Conservation (phyloP, 169 alveolate species). For the Plasmodium cynomolgi region DNA sequence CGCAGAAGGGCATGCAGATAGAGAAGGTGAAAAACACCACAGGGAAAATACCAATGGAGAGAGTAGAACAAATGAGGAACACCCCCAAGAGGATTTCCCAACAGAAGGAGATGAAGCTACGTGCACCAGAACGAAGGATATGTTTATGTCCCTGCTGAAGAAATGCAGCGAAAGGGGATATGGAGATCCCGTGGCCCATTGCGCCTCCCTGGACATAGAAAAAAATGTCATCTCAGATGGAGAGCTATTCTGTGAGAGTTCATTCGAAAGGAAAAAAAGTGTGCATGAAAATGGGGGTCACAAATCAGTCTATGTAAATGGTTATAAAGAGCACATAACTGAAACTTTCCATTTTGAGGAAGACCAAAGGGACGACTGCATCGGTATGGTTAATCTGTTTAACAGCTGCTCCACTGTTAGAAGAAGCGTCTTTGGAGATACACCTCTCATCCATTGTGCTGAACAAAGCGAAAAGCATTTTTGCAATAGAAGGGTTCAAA, state of each 20-base stretch:
- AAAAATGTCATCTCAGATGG: conserved; percentile 47
- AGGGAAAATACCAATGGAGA: neutral
- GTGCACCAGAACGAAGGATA: conserved; percentile 5
- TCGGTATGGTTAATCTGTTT: conserved; percentile 46
- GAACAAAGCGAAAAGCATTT: conserved; percentile 10
- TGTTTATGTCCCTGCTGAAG: conserved; percentile 1
- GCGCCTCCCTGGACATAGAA: conserved; percentile 37
- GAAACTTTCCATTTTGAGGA: conserved; percentile 38
- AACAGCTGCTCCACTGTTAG: conserved; percentile 46
- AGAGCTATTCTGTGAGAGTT: conserved; percentile 34
- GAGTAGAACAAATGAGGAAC: neutral
- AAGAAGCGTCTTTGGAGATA: neutral
- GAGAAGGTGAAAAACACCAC: neutral
- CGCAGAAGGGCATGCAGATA: neutral
- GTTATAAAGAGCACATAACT: conserved; percentile 17
- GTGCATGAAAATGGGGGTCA: neutral
- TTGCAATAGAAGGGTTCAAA: conserved; percentile 20
- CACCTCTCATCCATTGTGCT: neutral
- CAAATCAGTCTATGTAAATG: conserved; percentile 24
- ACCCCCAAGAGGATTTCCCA: neutral
- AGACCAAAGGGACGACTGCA: conserved; percentile 9
- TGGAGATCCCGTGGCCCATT: conserved; percentile 11
- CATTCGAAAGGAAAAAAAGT: conserved; percentile 18
- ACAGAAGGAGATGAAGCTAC: neutral
- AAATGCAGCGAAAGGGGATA: neutral